Evolutionary conservation across 805 yeast genomes (phyloP), one percentile per base, ranked within the genome.

Genomic region (Kodamaea sagamina): DNA sequence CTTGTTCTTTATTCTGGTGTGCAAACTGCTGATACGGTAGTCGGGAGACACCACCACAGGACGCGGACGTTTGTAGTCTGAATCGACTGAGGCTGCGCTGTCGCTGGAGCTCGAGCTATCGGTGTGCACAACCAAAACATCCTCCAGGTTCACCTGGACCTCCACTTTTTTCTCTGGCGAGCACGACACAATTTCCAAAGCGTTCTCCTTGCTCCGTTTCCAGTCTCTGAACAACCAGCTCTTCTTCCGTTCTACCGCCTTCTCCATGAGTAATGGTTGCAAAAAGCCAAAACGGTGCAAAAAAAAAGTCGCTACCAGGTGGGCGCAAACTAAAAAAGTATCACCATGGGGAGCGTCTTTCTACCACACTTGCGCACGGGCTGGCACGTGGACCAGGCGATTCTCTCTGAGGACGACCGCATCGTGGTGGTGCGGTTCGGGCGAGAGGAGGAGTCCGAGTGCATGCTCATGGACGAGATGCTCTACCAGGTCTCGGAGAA

Each of bases 341-440:
- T 7, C 12, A 13, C 25, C 28, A 86, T 86, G 95, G 90, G 92
- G 4, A 83, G 90, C 46, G 82, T 86, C 0, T 86, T 88, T 54
- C 68, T 89, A 41, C 93, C 95, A 1, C 93, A 89, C 58, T 67
- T 89, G 44, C 78, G 73, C 19, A 76, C 92, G 0, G 96, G 95
- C 4, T 89, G 96, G 97, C 99, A 93, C 58, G 98, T 93, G 24
- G 99, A 93, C 65, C 98, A 93, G 59, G 96, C 99, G 5, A 93
- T 93, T 28, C 72, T 93, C 16, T 80, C 89, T 6, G 99, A 93
- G 58, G 95, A 86, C 46, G 96, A 88, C 40, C 68, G 96, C 45
- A 64, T 93, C 6, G 97, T 93, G 18, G 83, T 90, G 8, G 79
- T 93, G 12, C 72, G 99, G 27, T 93, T 93, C 61, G 99, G 99